A percentile compares a stretch with the other conserved stretches of the same genome.
Conservation (phyloP, 768 basidiomycete genomes). For the Leucogyrophana mollusca region DNA sequence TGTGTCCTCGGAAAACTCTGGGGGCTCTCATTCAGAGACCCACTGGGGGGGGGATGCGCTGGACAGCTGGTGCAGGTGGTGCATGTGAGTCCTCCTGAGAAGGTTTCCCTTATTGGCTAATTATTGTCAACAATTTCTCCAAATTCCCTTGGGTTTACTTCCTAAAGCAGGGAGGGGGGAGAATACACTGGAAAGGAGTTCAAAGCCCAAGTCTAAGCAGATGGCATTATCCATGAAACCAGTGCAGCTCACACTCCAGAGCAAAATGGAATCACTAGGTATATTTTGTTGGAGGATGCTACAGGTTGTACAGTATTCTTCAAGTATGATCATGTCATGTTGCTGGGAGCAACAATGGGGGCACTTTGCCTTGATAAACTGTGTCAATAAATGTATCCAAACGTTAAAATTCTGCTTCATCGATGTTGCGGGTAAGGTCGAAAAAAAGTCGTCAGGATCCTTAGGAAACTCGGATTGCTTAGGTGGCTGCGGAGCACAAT, state of each 20-base stretch:
- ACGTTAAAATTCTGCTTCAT: constrained; percentile 51
- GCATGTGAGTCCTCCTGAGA: background rate
- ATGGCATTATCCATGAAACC: background rate
- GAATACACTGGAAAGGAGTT: constrained; percentile 7
- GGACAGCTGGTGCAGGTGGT: no score
- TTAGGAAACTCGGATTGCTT: background rate
- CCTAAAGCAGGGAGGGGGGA: constrained; percentile 5
- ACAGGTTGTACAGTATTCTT: constrained; percentile 38
- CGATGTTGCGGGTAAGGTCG: constrained; percentile 56
- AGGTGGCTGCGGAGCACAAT: constrained; percentile 25
- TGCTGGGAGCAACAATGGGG: constrained; percentile 38
- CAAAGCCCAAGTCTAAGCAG: background rate
- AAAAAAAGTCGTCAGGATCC: constrained; percentile 43
- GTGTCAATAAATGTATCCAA: constrained; percentile 55
- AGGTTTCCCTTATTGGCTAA: constrained; percentile 12
- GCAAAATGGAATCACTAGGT: constrained; percentile 30
- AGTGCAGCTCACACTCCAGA: constrained; percentile 2
- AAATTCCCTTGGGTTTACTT: constrained; percentile 4
- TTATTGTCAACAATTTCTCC: constrained; percentile 12
- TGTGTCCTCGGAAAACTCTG: constrained; percentile 16
- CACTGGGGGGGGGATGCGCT: no score
- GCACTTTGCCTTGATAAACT: constrained; percentile 39
- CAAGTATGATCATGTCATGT: constrained; percentile 22
- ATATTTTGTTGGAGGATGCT: constrained; percentile 30
- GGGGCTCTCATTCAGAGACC: constrained; percentile 6